Evolutionary conservation across 768 basidiomycete genomes (phyloP).

Genomic region (Pulveroboletus sp.): DNA sequence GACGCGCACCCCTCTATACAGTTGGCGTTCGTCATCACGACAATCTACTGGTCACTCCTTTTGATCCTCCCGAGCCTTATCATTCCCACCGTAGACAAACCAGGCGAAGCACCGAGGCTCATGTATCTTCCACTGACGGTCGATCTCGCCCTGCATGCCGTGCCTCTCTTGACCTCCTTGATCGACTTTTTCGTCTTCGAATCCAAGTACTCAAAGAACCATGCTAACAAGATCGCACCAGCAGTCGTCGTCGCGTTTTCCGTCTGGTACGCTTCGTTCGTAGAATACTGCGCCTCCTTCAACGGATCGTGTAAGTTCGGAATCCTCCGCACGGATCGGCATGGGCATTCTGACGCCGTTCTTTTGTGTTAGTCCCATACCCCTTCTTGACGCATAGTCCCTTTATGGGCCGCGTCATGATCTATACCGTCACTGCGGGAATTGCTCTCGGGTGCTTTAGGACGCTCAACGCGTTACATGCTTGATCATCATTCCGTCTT

Average conservation of each 20-base stretch:
- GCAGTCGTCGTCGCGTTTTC: conserved; percentile 22
- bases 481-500: conserved; percentile 8
- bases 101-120: conserved; percentile 10
- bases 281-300: conserved; percentile 59
- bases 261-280: conserved; percentile 56
- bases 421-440: conserved; percentile 52
- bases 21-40: conserved; percentile 46
- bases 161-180: conserved; percentile 54
- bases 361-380: conserved; percentile 59
- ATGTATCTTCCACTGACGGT: conserved; percentile 46
- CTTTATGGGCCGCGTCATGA: conserved; percentile 46
- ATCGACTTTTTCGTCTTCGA: conserved; percentile 70
- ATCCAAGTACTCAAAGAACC: conserved; percentile 41
- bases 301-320: conserved; percentile 59
- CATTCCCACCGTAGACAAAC: conserved; percentile 26
- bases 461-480: conserved; percentile 56
- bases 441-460: conserved; percentile 57
- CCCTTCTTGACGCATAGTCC: conserved; percentile 71
- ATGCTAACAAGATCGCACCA: conserved; percentile 16
- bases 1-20: conserved; percentile 11
- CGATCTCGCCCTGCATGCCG: conserved; percentile 65
- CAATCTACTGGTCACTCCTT: conserved; percentile 69
- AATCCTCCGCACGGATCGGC: background rate
- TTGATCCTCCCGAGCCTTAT: conserved; percentile 56
- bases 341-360: background rate